Evolutionary conservation across 352 stramenopile species (phyloP).

Genomic region (Vaucheria bursata): DNA sequence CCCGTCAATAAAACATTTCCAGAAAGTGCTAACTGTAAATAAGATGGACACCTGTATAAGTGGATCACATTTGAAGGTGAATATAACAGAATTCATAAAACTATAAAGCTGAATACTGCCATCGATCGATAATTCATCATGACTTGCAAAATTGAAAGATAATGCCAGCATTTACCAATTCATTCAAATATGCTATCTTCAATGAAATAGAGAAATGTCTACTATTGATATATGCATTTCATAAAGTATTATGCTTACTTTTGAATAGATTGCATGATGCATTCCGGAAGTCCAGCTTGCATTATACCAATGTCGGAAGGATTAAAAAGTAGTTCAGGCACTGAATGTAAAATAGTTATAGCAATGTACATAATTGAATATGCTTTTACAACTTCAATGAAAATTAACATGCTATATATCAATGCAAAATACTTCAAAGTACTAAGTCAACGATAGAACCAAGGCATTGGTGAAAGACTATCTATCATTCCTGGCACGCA

Average conservation of each 20-base stretch:
- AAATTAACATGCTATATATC: no score
- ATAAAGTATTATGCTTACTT: slow-evolving; percentile 3
- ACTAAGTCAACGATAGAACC: no score
- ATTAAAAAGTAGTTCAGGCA: slow-evolving; percentile 1
- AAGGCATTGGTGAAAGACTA: no score
- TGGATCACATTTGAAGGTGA: neutral
- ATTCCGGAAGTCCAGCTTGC: neutral
- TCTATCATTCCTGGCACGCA: no score
- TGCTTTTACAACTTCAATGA: no score
- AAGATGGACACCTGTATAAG: neutral
- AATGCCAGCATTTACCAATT: neutral
- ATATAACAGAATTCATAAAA: neutral
- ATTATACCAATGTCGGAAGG: slow-evolving; percentile 1
- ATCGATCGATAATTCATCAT: neutral
- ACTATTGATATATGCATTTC: neutral
- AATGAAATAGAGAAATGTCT: neutral
- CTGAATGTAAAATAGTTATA: no score
- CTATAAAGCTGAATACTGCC: neutral
- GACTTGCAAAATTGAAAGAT: neutral
- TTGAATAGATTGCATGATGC: slow-evolving; percentile 2
- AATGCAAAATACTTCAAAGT: no score
- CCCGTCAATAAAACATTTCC: neutral
- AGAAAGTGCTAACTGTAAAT: neutral
- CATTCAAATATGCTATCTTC: neutral
- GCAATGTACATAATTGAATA: no score